These are phyloP conservation scores for Fusarium zealandicum DNA, from an alignment of 2,329 filamentous ascomycete species.

Conservation along the genomic window DNA sequence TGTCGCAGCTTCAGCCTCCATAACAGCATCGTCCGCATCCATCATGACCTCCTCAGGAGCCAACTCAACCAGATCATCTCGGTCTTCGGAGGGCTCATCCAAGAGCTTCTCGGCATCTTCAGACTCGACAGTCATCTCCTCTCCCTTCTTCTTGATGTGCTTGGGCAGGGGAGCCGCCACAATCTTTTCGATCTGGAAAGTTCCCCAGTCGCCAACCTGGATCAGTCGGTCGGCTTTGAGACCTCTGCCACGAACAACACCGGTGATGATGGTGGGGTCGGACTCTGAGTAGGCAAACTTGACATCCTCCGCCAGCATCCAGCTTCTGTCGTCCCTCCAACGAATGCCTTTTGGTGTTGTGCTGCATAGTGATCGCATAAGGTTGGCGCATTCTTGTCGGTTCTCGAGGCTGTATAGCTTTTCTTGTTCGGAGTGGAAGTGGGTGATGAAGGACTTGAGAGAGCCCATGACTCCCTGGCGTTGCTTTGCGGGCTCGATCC, in stretches of 20 bases:
- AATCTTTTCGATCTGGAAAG: slow-evolving; percentile 92
- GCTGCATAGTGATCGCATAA: slow-evolving; percentile 90
- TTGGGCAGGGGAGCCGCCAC: slow-evolving; percentile 73
- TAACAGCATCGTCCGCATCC: slow-evolving; percentile 61
- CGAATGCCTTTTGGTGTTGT: slow-evolving; percentile 91
- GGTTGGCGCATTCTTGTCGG: slow-evolving; percentile 87
- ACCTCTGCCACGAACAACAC: slow-evolving; percentile 83
- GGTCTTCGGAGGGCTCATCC: slow-evolving; percentile 77
- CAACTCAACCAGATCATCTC: slow-evolving; percentile 81
- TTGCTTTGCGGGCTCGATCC: slow-evolving; percentile 80
- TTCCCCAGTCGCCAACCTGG: slow-evolving; percentile 92
- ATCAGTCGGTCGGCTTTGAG: slow-evolving; percentile 90
- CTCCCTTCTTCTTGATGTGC: slow-evolving; percentile 65
- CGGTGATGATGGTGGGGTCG: slow-evolving; percentile 77
- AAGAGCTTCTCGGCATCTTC: slow-evolving; percentile 65
- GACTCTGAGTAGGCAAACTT: slow-evolving; percentile 69
- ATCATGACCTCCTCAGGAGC: slow-evolving; percentile 87
- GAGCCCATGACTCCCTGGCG: slow-evolving; percentile 78
- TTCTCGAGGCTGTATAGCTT: slow-evolving; percentile 90
- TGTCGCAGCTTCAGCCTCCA: slow-evolving; percentile 49
- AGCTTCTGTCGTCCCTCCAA: slow-evolving; percentile 95
- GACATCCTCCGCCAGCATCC: slow-evolving; percentile 89
- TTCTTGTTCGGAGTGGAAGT: slow-evolving; percentile 92
- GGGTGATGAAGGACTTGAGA: slow-evolving; percentile 89
- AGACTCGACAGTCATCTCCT: slow-evolving; percentile 78